Evolutionary conservation across 352 stramenopile species (phyloP).

Genomic region (Thalassiosira mediterranea): DNA sequence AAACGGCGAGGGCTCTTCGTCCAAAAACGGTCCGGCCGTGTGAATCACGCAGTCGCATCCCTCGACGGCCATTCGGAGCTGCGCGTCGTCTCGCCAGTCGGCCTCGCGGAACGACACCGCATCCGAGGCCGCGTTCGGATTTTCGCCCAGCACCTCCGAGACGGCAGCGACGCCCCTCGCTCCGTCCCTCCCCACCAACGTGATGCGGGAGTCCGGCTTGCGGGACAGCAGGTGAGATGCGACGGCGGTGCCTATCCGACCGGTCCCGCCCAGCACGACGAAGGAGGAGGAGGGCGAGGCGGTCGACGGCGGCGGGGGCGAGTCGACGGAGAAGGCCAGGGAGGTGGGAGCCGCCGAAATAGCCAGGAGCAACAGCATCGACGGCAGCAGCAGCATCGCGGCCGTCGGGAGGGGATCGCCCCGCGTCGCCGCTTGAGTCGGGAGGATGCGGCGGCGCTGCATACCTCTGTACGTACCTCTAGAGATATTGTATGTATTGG

Average conservation of each 20-base stretch:
- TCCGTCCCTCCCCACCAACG: constrained; percentile 43
- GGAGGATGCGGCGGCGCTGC: too few relatives aligned
- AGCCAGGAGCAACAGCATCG: too few relatives aligned
- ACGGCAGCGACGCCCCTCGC: constrained; percentile 24
- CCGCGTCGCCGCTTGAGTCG: too few relatives aligned
- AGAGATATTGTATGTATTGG: too few relatives aligned
- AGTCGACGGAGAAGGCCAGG: background rate
- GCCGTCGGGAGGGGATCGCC: too few relatives aligned
- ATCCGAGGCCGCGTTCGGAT: background rate
- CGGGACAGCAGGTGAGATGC: constrained; percentile 50
- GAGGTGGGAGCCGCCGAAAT: too few relatives aligned
- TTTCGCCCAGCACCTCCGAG: constrained; percentile 33
- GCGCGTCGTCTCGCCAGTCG: constrained; percentile 39
- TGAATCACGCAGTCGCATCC: constrained; percentile 62
- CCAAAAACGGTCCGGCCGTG: constrained; percentile 61
- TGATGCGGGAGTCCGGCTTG: constrained; percentile 27
- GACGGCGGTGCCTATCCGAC: constrained; percentile 64
- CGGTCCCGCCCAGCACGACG: constrained; percentile 63
- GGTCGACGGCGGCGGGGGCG: too few relatives aligned
- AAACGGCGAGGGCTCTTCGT: constrained; percentile 42
- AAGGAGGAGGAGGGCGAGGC: constrained; percentile 17
- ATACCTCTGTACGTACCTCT: too few relatives aligned
- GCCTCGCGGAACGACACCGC: background rate
- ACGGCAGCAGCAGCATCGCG: too few relatives aligned
- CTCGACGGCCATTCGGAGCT: background rate